These are phyloP conservation scores for Lathyrus oleraceus DNA, from an alignment of 306 rosid species.

Conservation along the genomic window DNA sequence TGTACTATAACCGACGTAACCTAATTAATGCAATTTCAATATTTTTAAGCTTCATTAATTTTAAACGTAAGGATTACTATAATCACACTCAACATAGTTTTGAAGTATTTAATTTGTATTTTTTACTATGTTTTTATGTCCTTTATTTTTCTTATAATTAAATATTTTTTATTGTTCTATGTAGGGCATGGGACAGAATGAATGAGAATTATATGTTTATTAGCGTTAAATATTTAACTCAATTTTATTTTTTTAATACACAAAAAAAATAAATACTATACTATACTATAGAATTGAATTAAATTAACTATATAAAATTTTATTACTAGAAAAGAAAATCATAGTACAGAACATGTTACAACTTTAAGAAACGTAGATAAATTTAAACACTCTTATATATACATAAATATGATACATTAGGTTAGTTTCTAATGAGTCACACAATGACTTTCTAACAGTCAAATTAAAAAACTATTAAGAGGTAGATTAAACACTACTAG, in stretches of 20 bases:
- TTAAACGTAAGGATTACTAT: slow-evolving; percentile 13
- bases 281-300: background rate
- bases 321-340: slow-evolving; percentile 19
- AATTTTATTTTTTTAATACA: background rate
- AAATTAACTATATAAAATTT: background rate
- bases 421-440: slow-evolving; percentile 36
- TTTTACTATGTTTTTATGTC: background rate
- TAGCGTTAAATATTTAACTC: background rate
- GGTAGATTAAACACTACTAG: slow-evolving; percentile 19
- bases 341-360: slow-evolving; percentile 11
- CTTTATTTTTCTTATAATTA: background rate
- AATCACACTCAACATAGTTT: background rate
- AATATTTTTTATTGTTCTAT: background rate
- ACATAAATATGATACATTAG: slow-evolving; percentile 30
- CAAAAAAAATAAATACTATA: background rate
- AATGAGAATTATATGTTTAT: slow-evolving; percentile 6
- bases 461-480: slow-evolving; percentile 26
- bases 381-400: slow-evolving; percentile 23
- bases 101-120: background rate
- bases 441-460: slow-evolving; percentile 14
- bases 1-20: slow-evolving; percentile 39
- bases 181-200: slow-evolving; percentile 13
- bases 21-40: slow-evolving; percentile 41
- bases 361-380: slow-evolving; percentile 20
- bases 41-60: slow-evolving; percentile 37